These are phyloP conservation scores for Orbilia ellipsospora DNA, from an alignment of 2,329 filamentous ascomycete species.

Conservation along the genomic window DNA sequence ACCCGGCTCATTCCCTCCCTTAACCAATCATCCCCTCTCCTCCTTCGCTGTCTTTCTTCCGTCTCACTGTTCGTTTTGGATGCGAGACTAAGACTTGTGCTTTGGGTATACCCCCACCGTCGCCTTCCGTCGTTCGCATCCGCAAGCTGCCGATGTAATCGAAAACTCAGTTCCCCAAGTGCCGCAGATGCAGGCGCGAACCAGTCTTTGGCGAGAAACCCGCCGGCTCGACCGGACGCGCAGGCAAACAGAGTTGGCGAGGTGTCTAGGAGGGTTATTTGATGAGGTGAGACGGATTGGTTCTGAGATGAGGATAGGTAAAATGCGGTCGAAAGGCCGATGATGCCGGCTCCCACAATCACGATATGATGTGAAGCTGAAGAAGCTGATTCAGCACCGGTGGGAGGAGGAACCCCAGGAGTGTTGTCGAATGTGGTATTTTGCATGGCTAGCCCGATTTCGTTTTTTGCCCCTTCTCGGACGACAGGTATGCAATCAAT, in stretches of 20 bases:
- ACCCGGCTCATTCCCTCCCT: slow-evolving; percentile 73
- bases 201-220: slow-evolving; percentile 80
- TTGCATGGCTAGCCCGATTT: slow-evolving; percentile 19
- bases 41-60: slow-evolving; percentile 60
- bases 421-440: slow-evolving; percentile 37
- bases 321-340: slow-evolving; percentile 77
- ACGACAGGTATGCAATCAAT: no score
- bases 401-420: slow-evolving; percentile 7
- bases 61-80: slow-evolving; percentile 60
- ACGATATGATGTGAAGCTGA: slow-evolving; percentile 64
- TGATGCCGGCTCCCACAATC: slow-evolving; percentile 77
- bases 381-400: slow-evolving; percentile 5
- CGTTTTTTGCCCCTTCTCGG: slow-evolving; percentile 29
- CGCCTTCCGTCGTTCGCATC: slow-evolving; percentile 69
- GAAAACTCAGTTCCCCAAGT: slow-evolving; percentile 75
- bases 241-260: slow-evolving; percentile 74
- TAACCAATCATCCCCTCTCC: slow-evolving; percentile 74
- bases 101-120: slow-evolving; percentile 68
- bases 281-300: slow-evolving; percentile 62
- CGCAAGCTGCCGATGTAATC: slow-evolving; percentile 74
- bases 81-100: slow-evolving; percentile 71
- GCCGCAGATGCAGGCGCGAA: slow-evolving; percentile 70
- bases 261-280: slow-evolving; percentile 71
- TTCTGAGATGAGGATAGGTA: slow-evolving; percentile 69
- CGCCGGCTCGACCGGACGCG: slow-evolving; percentile 78